Base-by-base conservation (phyloP, 768 basidiomycete genomes). In the Scleroderma bovista region DNA sequence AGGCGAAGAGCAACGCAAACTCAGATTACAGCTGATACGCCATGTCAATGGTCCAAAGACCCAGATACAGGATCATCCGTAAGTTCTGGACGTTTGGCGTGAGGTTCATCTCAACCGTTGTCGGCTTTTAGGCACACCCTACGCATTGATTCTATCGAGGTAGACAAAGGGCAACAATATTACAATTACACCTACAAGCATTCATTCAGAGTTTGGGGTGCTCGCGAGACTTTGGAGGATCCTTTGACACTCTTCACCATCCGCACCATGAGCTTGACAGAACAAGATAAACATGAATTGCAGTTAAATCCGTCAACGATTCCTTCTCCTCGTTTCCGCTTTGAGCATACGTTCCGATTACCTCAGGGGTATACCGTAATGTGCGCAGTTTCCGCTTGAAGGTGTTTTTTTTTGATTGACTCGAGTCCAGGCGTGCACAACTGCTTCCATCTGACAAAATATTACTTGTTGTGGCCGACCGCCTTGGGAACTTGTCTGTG, bases 381-480 rank as follows among this genome's bases (percentile, higher is more conserved):
- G 15, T 39, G 3, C 5, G 32, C 39, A 12, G 31, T 22, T 26
- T 17, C 20, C 3, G 15, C 32, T 32, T 36, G 22, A 45, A 8
- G 6, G 23, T 6, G 12, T 24, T 26, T 17, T 9, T 4, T 36
- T 41, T 22, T 4, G n/a, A 32, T 16, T 29, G 6, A n/a, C 1
- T n/a, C n/a, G 20, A 5, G 5, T 11, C 19, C 17, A 70, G 68
- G 20, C 56, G 65, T 22, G 47, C 59, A 1, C 75, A 76, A 47
- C 47, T 77, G 0, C 64, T 76, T 32, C 59, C 62, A 22, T 55
- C 63, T 17, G 61, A 63, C n/a, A 68, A 55, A 23, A 63, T 72
- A 34, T 57, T 79, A 2, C 55, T 76, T 0, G 57, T 77, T 3
- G 46, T 72, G 7, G 62, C 67, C 26, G 66, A 71, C 51, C 40